Conservation (phyloP, 2,329 filamentous ascomycete species). For the Monosporascus sp. region DNA sequence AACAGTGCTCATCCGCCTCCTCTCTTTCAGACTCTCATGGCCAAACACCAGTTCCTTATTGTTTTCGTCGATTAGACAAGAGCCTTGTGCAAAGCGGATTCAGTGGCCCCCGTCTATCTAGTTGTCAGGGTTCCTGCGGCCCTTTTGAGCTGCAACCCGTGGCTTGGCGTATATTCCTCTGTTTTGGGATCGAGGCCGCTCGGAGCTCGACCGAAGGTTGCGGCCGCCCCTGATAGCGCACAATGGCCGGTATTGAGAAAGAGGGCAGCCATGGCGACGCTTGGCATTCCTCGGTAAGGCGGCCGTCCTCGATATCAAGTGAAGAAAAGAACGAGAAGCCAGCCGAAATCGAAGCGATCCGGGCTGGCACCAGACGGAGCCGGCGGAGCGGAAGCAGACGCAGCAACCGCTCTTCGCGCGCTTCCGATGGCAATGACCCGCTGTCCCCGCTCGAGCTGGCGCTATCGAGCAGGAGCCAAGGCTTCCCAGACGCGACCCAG, state of each 20-base stretch:
- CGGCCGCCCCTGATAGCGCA: background rate
- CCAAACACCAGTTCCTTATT: no score
- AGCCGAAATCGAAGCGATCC: background rate
- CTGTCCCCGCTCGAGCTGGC: conserved; percentile 20
- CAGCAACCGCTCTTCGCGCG: conserved; percentile 15
- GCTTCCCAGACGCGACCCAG: conserved; percentile 37
- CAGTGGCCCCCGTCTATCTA: no score
- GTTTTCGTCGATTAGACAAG: no score
- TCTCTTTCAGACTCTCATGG: no score
- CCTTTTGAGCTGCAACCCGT: no score
- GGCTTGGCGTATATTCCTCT: no score
- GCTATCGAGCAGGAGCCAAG: conserved; percentile 13
- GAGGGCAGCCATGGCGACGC: background rate
- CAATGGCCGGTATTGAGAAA: background rate
- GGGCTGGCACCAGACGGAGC: background rate
- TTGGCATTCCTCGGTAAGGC: background rate
- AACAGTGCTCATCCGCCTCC: no score
- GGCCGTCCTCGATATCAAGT: background rate
- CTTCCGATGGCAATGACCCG: conserved; percentile 20
- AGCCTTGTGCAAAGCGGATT: no score
- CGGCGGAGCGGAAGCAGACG: conserved; percentile 7
- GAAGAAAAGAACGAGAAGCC: background rate
- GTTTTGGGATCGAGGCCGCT: no score
- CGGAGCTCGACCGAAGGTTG: background rate
- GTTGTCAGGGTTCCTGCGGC: no score